A percentile compares a stretch with the other conserved stretches of the same genome.
Conservation (phyloP, 2,329 filamentous ascomycete species). For the Elsinoe batatas region DNA sequence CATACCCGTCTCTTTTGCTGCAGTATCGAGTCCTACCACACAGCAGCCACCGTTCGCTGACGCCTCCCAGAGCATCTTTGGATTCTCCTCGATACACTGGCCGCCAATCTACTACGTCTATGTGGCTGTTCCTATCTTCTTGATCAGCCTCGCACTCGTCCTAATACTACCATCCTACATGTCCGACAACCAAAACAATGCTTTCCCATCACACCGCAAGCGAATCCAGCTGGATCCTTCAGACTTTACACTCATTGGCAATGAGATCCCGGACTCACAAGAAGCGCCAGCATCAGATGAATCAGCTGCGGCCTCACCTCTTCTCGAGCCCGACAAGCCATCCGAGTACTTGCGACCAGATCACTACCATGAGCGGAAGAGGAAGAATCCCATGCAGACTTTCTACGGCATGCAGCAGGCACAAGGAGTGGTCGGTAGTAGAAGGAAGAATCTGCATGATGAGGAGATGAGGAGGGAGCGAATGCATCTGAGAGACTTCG, state of each 20-base stretch:
- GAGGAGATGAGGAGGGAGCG: slow-evolving; percentile 4
- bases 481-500: slow-evolving; percentile 6
- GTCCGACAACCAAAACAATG: background rate
- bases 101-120: slow-evolving; percentile 26
- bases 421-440: slow-evolving; percentile 5
- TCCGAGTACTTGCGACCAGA: background rate
- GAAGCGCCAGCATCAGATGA: slow-evolving; percentile 14
- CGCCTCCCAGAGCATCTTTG: slow-evolving; percentile 22
- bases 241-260: slow-evolving; percentile 28
- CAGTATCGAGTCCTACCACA: slow-evolving; percentile 14
- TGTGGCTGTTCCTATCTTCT: slow-evolving; percentile 25
- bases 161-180: slow-evolving; percentile 19
- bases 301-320: background rate
- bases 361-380: background rate
- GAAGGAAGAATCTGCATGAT: slow-evolving; percentile 11
- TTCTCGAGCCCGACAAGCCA: background rate
- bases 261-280: slow-evolving; percentile 26
- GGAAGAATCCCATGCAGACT: background rate
- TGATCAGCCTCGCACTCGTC: slow-evolving; percentile 18
- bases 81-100: slow-evolving; percentile 27
- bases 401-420: slow-evolving; percentile 8
- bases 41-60: background rate
- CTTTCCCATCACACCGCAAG: slow-evolving; percentile 23
- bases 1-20: slow-evolving; percentile 27
- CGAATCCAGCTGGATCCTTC: slow-evolving; percentile 20